Evolutionary conservation across 2,329 filamentous ascomycete genomes (phyloP).

Genomic region (Pseudogymnoascus sp.): DNA sequence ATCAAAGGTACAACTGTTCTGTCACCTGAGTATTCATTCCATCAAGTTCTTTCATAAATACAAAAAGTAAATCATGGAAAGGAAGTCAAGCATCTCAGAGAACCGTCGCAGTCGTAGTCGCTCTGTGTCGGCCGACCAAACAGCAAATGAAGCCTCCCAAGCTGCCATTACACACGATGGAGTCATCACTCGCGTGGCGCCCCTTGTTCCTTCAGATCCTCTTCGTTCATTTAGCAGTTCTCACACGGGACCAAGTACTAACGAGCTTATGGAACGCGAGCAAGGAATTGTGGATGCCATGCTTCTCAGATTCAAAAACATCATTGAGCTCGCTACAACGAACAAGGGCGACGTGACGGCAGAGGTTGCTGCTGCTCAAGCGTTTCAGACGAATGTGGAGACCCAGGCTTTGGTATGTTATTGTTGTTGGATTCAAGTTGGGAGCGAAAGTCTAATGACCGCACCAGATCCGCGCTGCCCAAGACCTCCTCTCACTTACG

Average conservation of each 20-base stretch:
- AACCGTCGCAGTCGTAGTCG: neutral
- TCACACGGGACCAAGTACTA: conserved; percentile 11
- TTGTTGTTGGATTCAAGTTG: conserved; percentile 4
- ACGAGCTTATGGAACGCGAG: conserved; percentile 36
- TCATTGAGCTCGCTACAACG: conserved; percentile 29
- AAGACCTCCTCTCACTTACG: conserved; percentile 41
- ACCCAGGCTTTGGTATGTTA: conserved; percentile 25
- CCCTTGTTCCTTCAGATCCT: neutral
- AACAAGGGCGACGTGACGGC: conserved; percentile 24
- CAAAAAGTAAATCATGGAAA: neutral
- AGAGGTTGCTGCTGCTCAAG: conserved; percentile 27
- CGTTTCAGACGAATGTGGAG: conserved; percentile 29
- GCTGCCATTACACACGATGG: neutral
- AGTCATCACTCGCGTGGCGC: neutral
- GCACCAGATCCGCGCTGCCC: conserved; percentile 25
- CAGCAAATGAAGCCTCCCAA: neutral
- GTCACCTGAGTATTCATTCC: neutral
- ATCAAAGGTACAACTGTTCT: neutral
- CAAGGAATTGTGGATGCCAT: conserved; percentile 39
- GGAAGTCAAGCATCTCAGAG: neutral
- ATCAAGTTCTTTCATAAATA: neutral
- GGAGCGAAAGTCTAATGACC: neutral
- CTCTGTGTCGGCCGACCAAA: neutral
- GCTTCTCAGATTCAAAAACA: conserved; percentile 38
- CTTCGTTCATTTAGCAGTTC: neutral